phyloP scores from a whole-genome alignment of 1,139 yeast species.

The Candida anutae region DNA sequence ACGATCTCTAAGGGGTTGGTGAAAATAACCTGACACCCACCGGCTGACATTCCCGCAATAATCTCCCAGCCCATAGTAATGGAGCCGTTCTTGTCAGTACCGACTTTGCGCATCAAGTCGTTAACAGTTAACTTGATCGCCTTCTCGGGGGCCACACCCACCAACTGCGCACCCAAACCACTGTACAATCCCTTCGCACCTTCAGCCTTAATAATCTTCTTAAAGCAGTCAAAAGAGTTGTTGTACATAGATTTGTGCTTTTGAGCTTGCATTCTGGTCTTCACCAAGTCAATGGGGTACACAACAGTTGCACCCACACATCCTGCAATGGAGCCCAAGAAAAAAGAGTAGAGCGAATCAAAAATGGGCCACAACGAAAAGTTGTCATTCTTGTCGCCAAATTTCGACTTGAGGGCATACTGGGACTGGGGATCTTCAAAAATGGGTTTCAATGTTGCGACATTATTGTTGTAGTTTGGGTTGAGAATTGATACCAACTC shows the following conservation, averaged over 20 bases:
- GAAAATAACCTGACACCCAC: slow-evolving; percentile 93
- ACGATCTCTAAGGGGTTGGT: slow-evolving; percentile 96
- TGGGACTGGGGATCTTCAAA: slow-evolving; percentile 30
- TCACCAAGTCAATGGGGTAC: slow-evolving; percentile 92
- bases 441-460: slow-evolving; percentile 27
- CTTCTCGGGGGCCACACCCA: slow-evolving; percentile 98
- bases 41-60: slow-evolving; percentile 87
- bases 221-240: slow-evolving; percentile 81
- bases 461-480: slow-evolving; percentile 35
- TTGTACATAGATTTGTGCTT: slow-evolving; percentile 64
- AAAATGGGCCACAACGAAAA: slow-evolving; percentile 53
- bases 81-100: slow-evolving; percentile 52
- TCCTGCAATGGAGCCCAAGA: slow-evolving; percentile 91
- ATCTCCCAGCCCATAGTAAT: slow-evolving; percentile 70
- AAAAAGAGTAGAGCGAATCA: slow-evolving; percentile 81
- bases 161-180: slow-evolving; percentile 88
- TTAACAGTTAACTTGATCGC: slow-evolving; percentile 94
- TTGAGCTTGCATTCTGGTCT: slow-evolving; percentile 97
- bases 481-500: slow-evolving; percentile 44
- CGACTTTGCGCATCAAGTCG: slow-evolving; percentile 73
- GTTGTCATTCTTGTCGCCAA: slow-evolving; percentile 25
- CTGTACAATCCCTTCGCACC: slow-evolving; percentile 88
- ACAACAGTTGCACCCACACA: slow-evolving; percentile 98
- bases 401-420: slow-evolving; percentile 23
- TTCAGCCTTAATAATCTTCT: slow-evolving; percentile 67